A percentile compares a stretch with the other conserved stretches of the same genome.
These are phyloP conservation scores for Euphorbia schlechtendalii DNA, from an alignment of 441 rosid genomes.

Conservation along the genomic window DNA sequence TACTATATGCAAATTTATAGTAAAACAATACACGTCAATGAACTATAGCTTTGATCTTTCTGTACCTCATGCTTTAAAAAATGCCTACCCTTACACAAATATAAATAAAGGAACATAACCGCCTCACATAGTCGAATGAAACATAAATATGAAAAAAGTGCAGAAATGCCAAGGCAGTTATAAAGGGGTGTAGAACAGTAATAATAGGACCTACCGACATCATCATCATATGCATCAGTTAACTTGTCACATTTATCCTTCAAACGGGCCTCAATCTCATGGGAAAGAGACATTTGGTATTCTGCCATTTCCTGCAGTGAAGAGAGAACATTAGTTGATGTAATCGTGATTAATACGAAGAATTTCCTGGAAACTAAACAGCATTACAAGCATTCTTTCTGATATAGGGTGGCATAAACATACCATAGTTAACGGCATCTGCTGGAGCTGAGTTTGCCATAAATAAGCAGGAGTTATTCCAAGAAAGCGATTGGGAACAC, in stretches of 20 bases:
- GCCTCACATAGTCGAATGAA: too few relatives aligned
- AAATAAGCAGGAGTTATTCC: constrained; percentile 82
- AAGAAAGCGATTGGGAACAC: constrained; percentile 84
- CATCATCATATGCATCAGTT: constrained; percentile 81
- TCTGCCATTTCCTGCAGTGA: constrained; percentile 64
- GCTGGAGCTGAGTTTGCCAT: constrained; percentile 82
- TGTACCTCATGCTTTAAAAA: constrained; percentile 4
- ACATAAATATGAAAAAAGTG: constrained; percentile 10
- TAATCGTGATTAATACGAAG: too few relatives aligned
- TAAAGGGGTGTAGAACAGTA: too few relatives aligned
- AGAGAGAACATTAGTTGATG: constrained; percentile 3
- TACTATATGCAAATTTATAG: too few relatives aligned
- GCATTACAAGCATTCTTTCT: constrained; percentile 2
- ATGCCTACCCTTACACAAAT: too few relatives aligned
- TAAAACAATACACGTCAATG: too few relatives aligned
- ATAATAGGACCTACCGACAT: constrained; percentile 56
- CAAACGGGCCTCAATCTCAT: constrained; percentile 75
- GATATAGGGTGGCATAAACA: background rate
- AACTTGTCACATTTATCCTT: constrained; percentile 79
- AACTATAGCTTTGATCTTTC: background rate
- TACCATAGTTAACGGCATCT: constrained; percentile 56
- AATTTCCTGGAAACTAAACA: too few relatives aligned
- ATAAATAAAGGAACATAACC: too few relatives aligned
- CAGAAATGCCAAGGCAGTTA: background rate
- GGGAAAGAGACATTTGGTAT: constrained; percentile 71